These are phyloP conservation scores for Nidula niveotomentosa DNA, from an alignment of 1,284 basidiomycete genomes.

Conservation along the genomic window DNA sequence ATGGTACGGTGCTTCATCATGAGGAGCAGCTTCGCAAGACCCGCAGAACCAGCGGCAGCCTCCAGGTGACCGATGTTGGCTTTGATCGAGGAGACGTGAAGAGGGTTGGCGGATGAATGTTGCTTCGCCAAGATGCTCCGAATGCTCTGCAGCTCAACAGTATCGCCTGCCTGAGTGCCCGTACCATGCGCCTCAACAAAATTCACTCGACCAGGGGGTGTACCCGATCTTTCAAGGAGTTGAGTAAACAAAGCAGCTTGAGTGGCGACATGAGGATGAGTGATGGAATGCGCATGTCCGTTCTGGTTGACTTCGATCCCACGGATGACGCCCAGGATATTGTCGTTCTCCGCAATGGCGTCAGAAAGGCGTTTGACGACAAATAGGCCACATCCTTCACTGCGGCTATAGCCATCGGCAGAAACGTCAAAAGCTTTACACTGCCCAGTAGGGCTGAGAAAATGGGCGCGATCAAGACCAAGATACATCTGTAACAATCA, in stretches of 20 bases:
- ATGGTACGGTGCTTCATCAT: constrained; percentile 61
- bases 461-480: constrained; percentile 68
- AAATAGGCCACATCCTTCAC: constrained; percentile 71
- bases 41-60: constrained; percentile 70
- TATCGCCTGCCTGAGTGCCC: constrained; percentile 70
- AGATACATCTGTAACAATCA: constrained; percentile 57
- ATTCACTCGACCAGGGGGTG: constrained; percentile 47
- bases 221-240: constrained; percentile 44
- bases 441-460: constrained; percentile 65
- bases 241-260: constrained; percentile 53
- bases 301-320: constrained; percentile 72
- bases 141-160: constrained; percentile 62
- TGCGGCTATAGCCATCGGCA: constrained; percentile 71
- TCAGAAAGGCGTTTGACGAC: constrained; percentile 69
- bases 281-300: constrained; percentile 63
- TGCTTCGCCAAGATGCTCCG: constrained; percentile 48
- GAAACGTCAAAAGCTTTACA: constrained; percentile 71
- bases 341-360: constrained; percentile 63
- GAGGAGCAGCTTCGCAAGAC: constrained; percentile 67
- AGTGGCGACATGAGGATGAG: constrained; percentile 64
- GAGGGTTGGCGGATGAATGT: constrained; percentile 42
- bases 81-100: constrained; percentile 69
- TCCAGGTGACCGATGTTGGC: constrained; percentile 75
- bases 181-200: constrained; percentile 76
- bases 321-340: constrained; percentile 65